Percentiles rank a stretch among this genome's conserved stretches.
Evolutionary conservation across 352 stramenopile species (phyloP).

Genomic region (Globisporangium cylindrosporum): DNA sequence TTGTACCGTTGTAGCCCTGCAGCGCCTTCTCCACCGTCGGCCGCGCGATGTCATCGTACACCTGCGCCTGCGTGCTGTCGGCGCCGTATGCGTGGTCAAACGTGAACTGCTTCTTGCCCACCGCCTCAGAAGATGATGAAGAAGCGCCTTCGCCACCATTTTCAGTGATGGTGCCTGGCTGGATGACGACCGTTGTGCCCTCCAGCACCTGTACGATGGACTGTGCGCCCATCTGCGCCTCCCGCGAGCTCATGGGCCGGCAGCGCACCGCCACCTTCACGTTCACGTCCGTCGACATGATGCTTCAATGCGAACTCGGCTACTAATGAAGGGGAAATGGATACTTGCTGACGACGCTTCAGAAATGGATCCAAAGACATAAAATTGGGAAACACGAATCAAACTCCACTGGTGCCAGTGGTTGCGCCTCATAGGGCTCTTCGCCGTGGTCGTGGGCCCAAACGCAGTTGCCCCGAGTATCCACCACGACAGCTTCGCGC

Average conservation of each 20-base stretch:
- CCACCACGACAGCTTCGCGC: not conserved
- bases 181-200: slow-evolving; percentile 55
- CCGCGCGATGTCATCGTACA: slow-evolving; percentile 77
- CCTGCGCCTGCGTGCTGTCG: slow-evolving; percentile 68
- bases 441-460: not conserved
- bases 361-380: not conserved
- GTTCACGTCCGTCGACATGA: slow-evolving; percentile 81
- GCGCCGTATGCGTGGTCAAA: slow-evolving; percentile 84
- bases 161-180: slow-evolving; percentile 19
- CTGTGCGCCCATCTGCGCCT: slow-evolving; percentile 56
- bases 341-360: not conserved
- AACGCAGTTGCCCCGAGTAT: not conserved
- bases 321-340: no score
- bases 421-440: not conserved
- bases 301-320: not conserved
- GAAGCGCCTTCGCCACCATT: not conserved
- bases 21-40: slow-evolving; percentile 77
- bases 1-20: slow-evolving; percentile 80
- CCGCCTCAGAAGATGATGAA: not conserved
- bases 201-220: slow-evolving; percentile 61
- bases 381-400: not conserved
- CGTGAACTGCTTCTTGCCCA: slow-evolving; percentile 61
- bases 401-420: slow-evolving; percentile 2
- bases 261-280: slow-evolving; percentile 89
- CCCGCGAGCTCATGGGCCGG: slow-evolving; percentile 79